Conservation (phyloP, 164 flowering plant genomes). For the Vitis rupestris region DNA sequence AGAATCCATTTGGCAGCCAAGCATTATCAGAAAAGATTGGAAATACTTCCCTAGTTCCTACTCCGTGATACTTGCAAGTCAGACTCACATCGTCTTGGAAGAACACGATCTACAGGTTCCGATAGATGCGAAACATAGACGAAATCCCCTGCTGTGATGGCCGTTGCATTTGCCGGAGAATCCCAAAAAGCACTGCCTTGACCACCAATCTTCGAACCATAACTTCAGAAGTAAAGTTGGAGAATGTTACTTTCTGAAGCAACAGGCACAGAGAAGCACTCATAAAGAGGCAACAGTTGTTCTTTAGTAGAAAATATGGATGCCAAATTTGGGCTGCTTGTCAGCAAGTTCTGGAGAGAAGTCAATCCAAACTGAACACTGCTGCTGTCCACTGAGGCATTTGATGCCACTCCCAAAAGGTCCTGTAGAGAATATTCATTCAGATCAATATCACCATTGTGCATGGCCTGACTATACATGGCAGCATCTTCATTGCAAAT, state of each 20-base stretch:
- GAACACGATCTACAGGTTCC: no score
- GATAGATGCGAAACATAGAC: no score
- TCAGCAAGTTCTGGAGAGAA: slow-evolving; percentile 68
- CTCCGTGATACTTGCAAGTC: slow-evolving; percentile 43
- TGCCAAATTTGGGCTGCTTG: slow-evolving; percentile 79
- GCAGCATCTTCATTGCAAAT: no score
- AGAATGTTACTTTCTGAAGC: slow-evolving; percentile 72
- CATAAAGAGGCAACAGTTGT: slow-evolving; percentile 86
- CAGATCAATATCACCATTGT: no score
- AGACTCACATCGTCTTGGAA: not conserved
- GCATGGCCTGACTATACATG: no score
- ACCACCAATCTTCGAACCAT: slow-evolving; percentile 50
- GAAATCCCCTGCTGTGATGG: no score
- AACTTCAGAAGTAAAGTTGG: slow-evolving; percentile 78
- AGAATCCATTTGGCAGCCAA: slow-evolving; percentile 37
- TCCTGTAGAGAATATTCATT: no score
- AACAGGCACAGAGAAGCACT: slow-evolving; percentile 82
- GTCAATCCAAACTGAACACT: no score
- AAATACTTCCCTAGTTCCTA: slow-evolving; percentile 78
- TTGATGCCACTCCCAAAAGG: no score
- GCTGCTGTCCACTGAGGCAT: no score
- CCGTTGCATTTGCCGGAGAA: no score
- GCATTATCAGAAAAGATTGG: slow-evolving; percentile 56
- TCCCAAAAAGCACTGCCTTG: no score
- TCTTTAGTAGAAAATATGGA: slow-evolving; percentile 89